phyloP scores from a whole-genome alignment of 768 basidiomycete genomes.

The Coprinopsis marcescibilis region DNA sequence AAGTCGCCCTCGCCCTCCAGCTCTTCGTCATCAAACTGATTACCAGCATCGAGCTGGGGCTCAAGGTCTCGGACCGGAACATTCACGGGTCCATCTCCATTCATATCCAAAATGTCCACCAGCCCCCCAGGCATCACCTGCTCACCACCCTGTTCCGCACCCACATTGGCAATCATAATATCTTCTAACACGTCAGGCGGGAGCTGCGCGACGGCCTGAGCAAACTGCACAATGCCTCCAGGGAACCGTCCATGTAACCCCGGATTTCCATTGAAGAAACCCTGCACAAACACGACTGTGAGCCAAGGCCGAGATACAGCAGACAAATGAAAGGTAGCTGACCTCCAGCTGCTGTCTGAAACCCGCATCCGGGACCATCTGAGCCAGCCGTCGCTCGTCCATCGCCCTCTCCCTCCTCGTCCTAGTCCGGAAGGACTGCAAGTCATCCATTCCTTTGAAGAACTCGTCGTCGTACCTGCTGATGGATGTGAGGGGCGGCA shows the following conservation, averaged over 20 bases:
- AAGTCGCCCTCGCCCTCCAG: constrained; percentile 29
- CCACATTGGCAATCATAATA: constrained; percentile 45
- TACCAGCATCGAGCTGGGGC: no score
- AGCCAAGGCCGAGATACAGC: not conserved
- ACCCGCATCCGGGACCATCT: constrained; percentile 51
- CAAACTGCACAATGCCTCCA: constrained; percentile 61
- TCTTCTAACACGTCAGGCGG: constrained; percentile 57
- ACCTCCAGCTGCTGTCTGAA: constrained; percentile 56
- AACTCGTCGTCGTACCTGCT: constrained; percentile 69
- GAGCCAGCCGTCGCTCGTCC: constrained; percentile 49
- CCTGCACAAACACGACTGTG: constrained; percentile 24
- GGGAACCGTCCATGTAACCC: constrained; percentile 52
- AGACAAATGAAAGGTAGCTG: constrained; percentile 6
- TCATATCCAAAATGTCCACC: constrained; percentile 25
- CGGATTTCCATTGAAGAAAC: constrained; percentile 52
- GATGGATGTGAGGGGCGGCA: constrained; percentile 62
- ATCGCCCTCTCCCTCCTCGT: constrained; percentile 36
- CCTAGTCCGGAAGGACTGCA: constrained; percentile 31
- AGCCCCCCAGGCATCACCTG: constrained; percentile 45
- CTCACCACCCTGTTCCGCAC: constrained; percentile 26
- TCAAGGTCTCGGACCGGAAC: constrained; percentile 14
- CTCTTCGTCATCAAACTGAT: constrained; percentile 22
- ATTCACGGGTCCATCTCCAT: constrained; percentile 1
- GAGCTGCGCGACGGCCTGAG: constrained; percentile 47
- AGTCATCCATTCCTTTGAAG: constrained; percentile 61